These are phyloP conservation scores for Vitellaria paradoxa DNA, from an alignment of 179 eudicot genomes.

Conservation along the genomic window DNA sequence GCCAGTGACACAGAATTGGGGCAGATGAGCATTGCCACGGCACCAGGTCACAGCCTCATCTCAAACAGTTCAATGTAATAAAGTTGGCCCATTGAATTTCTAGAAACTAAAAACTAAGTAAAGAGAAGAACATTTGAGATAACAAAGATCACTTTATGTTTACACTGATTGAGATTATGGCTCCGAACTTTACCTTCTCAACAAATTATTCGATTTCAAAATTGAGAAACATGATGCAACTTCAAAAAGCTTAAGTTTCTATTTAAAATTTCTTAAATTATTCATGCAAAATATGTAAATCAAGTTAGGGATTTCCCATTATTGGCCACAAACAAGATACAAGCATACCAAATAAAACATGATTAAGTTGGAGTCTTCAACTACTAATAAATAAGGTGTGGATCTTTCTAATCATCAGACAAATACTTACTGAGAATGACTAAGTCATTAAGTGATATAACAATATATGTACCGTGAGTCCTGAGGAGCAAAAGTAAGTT, in stretches of 20 bases:
- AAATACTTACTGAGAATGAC: not conserved
- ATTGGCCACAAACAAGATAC: not conserved
- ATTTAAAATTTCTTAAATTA: not conserved
- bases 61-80: no score
- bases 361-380: not conserved
- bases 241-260: not conserved
- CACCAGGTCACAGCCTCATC: no score
- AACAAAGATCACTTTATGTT: not conserved
- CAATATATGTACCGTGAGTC: constrained; percentile 56
- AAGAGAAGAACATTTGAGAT: not conserved
- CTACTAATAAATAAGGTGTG: not conserved
- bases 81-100: not conserved
- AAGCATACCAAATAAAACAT: not conserved
- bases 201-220: no score
- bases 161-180: not conserved
- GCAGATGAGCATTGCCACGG: no score
- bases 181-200: no score
- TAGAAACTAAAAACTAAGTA: not conserved
- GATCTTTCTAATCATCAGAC: not conserved
- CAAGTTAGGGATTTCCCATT: not conserved
- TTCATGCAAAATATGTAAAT: not conserved
- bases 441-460: not conserved
- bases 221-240: not conserved
- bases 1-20: no score
- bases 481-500: constrained; percentile 60